A percentile compares a stretch with the other conserved stretches of the same genome.
Evolutionary conservation across 352 stramenopile genomes (phyloP).

Genomic region (Phytophthora kernoviae): DNA sequence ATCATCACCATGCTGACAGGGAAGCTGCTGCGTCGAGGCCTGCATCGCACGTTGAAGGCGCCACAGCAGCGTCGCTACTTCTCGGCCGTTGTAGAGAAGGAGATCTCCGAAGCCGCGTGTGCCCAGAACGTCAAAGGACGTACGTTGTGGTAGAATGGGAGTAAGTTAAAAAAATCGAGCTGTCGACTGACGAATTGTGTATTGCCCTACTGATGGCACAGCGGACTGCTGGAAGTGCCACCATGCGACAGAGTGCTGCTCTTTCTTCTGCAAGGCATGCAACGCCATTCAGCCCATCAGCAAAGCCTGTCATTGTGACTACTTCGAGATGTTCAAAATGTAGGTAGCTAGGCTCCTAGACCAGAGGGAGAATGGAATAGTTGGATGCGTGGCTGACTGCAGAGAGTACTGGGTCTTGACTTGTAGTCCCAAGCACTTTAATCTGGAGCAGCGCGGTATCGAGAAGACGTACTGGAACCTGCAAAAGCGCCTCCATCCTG

Average conservation of each 20-base stretch:
- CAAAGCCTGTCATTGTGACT: conserved; percentile 74
- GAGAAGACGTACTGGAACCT: conserved; percentile 89
- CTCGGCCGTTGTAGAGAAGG: conserved; percentile 29
- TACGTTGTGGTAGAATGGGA: conserved; percentile 17
- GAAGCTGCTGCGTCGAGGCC: conserved; percentile 39
- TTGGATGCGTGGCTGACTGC: conserved; percentile 11
- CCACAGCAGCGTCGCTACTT: conserved; percentile 24
- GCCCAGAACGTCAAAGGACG: conserved; percentile 20
- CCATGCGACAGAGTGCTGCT: conserved; percentile 79
- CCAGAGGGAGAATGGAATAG: not conserved
- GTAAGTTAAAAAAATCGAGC: not conserved
- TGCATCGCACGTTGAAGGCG: conserved; percentile 22
- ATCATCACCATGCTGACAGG: conserved; percentile 27
- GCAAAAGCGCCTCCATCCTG: conserved; percentile 84
- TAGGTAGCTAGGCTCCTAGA: conserved; percentile 33
- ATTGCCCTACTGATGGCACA: conserved; percentile 9
- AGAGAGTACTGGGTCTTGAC: not conserved
- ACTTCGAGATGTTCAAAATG: conserved; percentile 90
- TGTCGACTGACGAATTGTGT: conserved; percentile 6
- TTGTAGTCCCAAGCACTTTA: conserved; percentile 78
- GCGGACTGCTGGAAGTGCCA: conserved; percentile 85
- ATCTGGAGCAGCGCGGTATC: conserved; percentile 78
- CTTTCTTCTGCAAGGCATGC: conserved; percentile 83
- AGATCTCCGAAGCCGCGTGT: conserved; percentile 10
- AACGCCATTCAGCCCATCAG: conserved; percentile 81